Conservation (phyloP, 352 stramenopile species). For the Globisporangium polare region DNA sequence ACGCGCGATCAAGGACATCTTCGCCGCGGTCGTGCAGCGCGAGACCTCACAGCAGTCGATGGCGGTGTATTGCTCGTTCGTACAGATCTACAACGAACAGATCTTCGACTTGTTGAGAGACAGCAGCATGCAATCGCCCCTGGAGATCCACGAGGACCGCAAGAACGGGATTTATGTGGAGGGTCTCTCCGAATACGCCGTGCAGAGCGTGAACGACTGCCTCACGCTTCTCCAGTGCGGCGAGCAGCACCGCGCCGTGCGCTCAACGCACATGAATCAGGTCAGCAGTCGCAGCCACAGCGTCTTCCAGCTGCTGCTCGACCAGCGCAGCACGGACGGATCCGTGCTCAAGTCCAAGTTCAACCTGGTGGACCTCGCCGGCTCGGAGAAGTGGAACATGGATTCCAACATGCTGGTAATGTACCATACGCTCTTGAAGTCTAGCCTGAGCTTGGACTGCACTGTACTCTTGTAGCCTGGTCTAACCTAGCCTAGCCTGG, state of each 20-base stretch:
- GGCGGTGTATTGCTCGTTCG: slow-evolving; percentile 78
- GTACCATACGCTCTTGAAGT: background rate
- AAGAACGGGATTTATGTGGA: slow-evolving; percentile 90
- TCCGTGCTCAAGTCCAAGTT: slow-evolving; percentile 89
- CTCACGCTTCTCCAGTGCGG: slow-evolving; percentile 80
- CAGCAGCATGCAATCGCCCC: slow-evolving; percentile 55
- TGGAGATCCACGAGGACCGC: slow-evolving; percentile 85
- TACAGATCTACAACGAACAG: slow-evolving; percentile 93
- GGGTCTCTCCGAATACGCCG: slow-evolving; percentile 89
- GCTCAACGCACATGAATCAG: slow-evolving; percentile 90
- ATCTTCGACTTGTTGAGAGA: slow-evolving; percentile 89
- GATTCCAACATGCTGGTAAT: slow-evolving; percentile 70
- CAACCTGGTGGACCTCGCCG: slow-evolving; percentile 93
- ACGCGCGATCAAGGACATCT: slow-evolving; percentile 86
- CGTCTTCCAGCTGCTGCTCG: slow-evolving; percentile 86
- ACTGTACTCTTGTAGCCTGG: background rate
- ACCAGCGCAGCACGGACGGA: slow-evolving; percentile 65
- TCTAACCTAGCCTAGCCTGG: too few species aligned
- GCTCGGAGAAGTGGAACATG: slow-evolving; percentile 93
- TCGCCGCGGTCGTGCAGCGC: slow-evolving; percentile 61
- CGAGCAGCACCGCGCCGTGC: slow-evolving; percentile 85
- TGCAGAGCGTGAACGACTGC: slow-evolving; percentile 82
- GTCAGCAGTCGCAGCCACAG: slow-evolving; percentile 88
- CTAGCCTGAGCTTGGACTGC: too few species aligned
- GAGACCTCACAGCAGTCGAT: slow-evolving; percentile 31